Conservation (phyloP, 1,139 yeast genomes). For the Magnusiomyces paraingens region DNA sequence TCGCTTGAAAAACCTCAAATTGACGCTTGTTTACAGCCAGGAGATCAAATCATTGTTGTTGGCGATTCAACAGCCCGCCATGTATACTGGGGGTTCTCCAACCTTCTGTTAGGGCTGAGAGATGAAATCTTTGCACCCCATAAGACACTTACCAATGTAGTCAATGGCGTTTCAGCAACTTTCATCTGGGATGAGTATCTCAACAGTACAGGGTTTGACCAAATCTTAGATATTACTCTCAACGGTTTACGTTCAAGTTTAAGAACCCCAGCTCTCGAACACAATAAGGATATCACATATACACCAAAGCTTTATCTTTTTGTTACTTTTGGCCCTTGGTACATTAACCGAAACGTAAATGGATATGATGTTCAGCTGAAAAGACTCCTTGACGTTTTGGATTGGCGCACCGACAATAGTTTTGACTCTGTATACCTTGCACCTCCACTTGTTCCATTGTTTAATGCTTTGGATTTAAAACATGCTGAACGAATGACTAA, state of each 20-base stretch:
- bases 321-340: too few species aligned
- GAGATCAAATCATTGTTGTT: slow-evolving; percentile 4
- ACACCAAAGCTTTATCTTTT: too few species aligned
- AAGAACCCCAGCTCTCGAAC: too few species aligned
- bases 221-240: background rate
- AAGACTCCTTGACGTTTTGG: background rate
- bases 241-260: too few species aligned
- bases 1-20: too few species aligned
- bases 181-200: slow-evolving; percentile 10
- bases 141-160: background rate
- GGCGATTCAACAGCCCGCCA: slow-evolving; percentile 14
- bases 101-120: slow-evolving; percentile 3
- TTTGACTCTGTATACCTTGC: background rate
- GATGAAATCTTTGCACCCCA: slow-evolving; percentile 3
- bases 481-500: too few species aligned
- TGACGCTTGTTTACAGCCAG: slow-evolving; percentile 4
- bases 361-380: background rate
- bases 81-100: slow-evolving; percentile 9
- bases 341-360: too few species aligned
- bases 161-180: slow-evolving; percentile 3
- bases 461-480: too few species aligned
- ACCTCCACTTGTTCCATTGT: background rate
- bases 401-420: background rate
- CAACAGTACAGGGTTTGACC: background rate
- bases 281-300: too few species aligned